Evolutionary conservation across 306 rosid species (phyloP), one percentile per base, ranked within the genome.

Genomic region (Rubus parviflorus): DNA sequence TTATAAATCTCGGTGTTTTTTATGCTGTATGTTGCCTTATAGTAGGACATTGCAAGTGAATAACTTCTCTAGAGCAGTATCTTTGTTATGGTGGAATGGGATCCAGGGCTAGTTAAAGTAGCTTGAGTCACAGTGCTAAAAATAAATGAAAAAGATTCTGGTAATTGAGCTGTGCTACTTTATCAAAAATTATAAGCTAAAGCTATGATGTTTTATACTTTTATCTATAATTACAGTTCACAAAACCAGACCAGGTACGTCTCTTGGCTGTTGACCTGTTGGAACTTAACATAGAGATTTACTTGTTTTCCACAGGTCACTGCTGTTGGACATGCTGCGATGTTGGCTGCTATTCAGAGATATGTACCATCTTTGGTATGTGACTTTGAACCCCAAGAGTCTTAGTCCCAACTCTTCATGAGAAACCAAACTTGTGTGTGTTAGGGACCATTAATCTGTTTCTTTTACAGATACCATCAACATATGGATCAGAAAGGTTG

Each of bases 291-390:
- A 22, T 16, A 14, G 19, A 49, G 70, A 80, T 41, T 76, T 63
- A 81, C 72, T 77, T 80, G 71, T 78, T 78, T 60, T 73, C 61
- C 62, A 38, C 90, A 95, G 99, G 94, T 95, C 81, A 95, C 99
- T 67, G 99, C 99, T 15, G 92, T 95, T 75, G 99, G 99, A 53
- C 99, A 92, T 85, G 99, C 99, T 30, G 99, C 99, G 54, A 92
- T 95, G 89, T 83, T 95, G 85, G 97, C 99, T 77, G 99, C 99
- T 64, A 95, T 95, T 85, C 97, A 95, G 87, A 89, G 98, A 95
- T 95, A 95, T 78, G 90, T 91, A 60, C 99, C 99, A 67, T 80
- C 97, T 73, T 87, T 95, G 93, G 97, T 95, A 81, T 71, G 88
- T 77, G 74, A 30, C 69, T 75, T 73, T 16, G 49, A 22, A 64